Evolutionary conservation across 805 yeast genomes (phyloP).

Genomic region (Spathaspora hagerdaliae): DNA sequence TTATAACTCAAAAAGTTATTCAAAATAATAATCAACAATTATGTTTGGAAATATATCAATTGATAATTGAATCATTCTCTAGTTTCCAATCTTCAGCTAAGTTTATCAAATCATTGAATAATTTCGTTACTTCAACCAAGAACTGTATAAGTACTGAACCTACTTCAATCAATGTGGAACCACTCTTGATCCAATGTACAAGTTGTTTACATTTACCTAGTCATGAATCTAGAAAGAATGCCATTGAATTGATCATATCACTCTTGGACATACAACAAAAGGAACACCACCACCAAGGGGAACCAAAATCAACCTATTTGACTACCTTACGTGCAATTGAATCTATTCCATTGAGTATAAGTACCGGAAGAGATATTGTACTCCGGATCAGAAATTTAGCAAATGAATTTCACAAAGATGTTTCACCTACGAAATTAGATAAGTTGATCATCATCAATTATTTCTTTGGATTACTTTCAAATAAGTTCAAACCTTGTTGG

Average conservation of each 20-base stretch:
- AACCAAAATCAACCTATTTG: constrained; percentile 39
- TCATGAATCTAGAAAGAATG: constrained; percentile 44
- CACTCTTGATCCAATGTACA: too few species aligned
- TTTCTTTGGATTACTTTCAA: constrained; percentile 61
- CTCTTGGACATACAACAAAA: constrained; percentile 7
- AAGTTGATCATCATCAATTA: constrained; percentile 29
- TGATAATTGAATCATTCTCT: constrained; percentile 11
- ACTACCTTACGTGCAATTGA: constrained; percentile 59
- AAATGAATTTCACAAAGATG: constrained; percentile 26
- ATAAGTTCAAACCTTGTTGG: constrained; percentile 84
- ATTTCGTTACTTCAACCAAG: neutral
- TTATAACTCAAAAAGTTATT: neutral
- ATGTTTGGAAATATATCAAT: neutral
- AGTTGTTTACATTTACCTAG: constrained; percentile 46
- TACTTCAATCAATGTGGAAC: too few species aligned
- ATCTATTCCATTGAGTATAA: constrained; percentile 64
- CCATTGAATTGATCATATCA: constrained; percentile 46
- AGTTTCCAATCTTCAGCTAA: constrained; percentile 29
- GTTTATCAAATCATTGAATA: constrained; percentile 33
- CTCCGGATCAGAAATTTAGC: constrained; percentile 63
- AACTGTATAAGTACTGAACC: too few species aligned
- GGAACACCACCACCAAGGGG: constrained; percentile 12
- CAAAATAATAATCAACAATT: neutral
- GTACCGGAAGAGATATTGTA: constrained; percentile 70
- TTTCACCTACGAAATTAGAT: constrained; percentile 13